Base-by-base conservation (phyloP, 768 basidiomycete species). In the Clitopilus hobsonii region DNA sequence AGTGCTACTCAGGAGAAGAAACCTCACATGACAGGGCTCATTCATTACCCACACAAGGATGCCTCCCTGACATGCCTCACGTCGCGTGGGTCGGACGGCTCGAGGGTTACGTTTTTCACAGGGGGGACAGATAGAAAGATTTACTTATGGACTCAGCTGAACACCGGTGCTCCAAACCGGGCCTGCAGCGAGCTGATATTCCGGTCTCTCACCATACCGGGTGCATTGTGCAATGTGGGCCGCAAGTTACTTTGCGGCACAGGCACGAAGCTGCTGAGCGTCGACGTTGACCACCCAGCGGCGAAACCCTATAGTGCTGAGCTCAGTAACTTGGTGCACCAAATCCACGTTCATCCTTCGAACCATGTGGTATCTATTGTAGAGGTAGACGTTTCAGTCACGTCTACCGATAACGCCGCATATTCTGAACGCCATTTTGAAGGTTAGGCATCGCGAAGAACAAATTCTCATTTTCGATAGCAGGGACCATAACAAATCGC, bases 391-490 rank as follows among this genome's bases (percentile, higher is more conserved):
- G 54, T 57, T 59, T 56, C 59, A 57, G 51, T 36, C 48, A 50
- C 50, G 38, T 23, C 22, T 20, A 11, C 25, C 8, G 28, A 8
- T 0, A 29, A 10, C 5, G n/a, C 27, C 26, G n/a, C 29, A 20
- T 8, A 16, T 16, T 45, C 22, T 48, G 14, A 14, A n/a, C n/a
- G 10, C 36, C n/a, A 41, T 11, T 27, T 16, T 50, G 52, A 61
- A 83, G 81, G 69, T 82, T 54, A 71, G 75, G 56, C 76, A 78
- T 63, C 68, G 78, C 52, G 76, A 80, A 58, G 65, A 67, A 47
- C 82, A 83, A 63, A 69, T 81, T 18, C 71, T 76, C 52, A 58
- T 82, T 30, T 83, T 70, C 58, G 83, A 84, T 60, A 60, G 65
- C 49, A 72, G 80, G 51, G 69, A 61, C 52, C 79, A 79, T 56